phyloP scores from a whole-genome alignment of 2,329 filamentous ascomycete genomes.

The Exophiala spinifera region DNA sequence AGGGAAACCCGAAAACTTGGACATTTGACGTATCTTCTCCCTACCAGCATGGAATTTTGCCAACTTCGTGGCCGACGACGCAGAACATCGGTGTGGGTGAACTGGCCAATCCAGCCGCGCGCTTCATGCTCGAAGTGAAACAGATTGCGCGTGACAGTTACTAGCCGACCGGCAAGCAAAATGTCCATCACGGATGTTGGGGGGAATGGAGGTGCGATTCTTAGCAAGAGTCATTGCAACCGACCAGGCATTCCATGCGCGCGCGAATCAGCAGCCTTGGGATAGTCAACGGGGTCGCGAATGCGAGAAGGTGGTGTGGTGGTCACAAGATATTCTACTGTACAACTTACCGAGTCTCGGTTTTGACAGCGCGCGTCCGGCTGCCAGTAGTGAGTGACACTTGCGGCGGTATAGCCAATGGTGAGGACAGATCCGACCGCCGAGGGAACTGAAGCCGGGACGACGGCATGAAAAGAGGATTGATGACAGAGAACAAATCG shows the following conservation, averaged over 20 bases:
- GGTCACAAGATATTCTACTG: neutral
- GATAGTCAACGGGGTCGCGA: neutral
- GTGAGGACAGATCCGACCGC: conserved; percentile 2
- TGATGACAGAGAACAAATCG: conserved; percentile 5
- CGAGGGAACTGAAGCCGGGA: conserved; percentile 9
- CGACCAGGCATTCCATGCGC: conserved; percentile 2
- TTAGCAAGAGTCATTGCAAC: neutral
- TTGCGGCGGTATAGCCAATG: neutral
- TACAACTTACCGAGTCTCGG: neutral
- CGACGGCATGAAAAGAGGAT: neutral
- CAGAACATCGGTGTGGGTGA: conserved; percentile 5
- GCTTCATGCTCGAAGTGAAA: conserved; percentile 16
- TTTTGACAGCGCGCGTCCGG: conserved; percentile 3
- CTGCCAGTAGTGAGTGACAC: neutral
- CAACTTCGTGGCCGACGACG: neutral
- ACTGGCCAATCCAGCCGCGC: conserved; percentile 18
- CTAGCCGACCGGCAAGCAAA: conserved; percentile 10
- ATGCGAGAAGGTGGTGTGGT: neutral
- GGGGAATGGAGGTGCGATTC: neutral
- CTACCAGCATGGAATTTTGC: neutral
- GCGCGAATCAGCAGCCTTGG: conserved; percentile 1
- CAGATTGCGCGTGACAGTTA: conserved; percentile 18
- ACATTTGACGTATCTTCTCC: neutral
- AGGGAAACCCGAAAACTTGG: neutral
- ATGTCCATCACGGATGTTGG: conserved; percentile 11